Evolutionary conservation across 495 filamentous ascomycete genomes (phyloP), one percentile per base, ranked within the genome.

Genomic region (Aspergillus panamensis): DNA sequence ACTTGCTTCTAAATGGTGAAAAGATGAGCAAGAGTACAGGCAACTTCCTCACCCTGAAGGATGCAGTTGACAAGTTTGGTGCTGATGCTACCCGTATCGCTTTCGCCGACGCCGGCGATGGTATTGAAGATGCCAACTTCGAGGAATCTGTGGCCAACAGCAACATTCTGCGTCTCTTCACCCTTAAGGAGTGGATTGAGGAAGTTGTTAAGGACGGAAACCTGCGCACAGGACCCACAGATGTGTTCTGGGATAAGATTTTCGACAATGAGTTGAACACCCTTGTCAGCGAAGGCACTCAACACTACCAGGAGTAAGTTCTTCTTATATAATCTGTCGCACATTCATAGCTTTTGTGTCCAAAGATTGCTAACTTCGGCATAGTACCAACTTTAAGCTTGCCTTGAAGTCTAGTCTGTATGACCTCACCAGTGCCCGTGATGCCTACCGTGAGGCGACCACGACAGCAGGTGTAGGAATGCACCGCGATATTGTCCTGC

Each of bases 21-120:
- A 98, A 97, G 80, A 97, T 97, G 94, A 86, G 83, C 71, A 98
- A 98, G 77, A 88, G 83, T 57, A 95, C 91, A 6, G 91, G 93
- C 63, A 97, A 97, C 75, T 98, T 98, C 77, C 80, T 98, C 66
- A 98, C 93, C 19, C 78, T 98, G 25, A 83, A 86, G 60, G 89
- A 96, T 49, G 83, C 90, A 6, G 84, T 92, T 17, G 84, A 87
- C 62, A 98, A 98, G 71, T 98, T 91, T 69, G 94, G 93, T 62
- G 92, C 94, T 8, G 93, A 97, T 73, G 93, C 93, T 16, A 87
- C 89, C 32, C 81, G 93, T 68, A 88, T 98, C 59, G 91, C 92
- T 8, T 85, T 98, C 54, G 92, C 93, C 31, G 94, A 98, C 74
- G 91, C 90, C 16, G 94, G 94, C 63, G 94, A 98, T 72, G 89